Evolutionary conservation across 371 early-diverging fungal genomes (phyloP).

Genomic region (Lichtheimia ramosa): DNA sequence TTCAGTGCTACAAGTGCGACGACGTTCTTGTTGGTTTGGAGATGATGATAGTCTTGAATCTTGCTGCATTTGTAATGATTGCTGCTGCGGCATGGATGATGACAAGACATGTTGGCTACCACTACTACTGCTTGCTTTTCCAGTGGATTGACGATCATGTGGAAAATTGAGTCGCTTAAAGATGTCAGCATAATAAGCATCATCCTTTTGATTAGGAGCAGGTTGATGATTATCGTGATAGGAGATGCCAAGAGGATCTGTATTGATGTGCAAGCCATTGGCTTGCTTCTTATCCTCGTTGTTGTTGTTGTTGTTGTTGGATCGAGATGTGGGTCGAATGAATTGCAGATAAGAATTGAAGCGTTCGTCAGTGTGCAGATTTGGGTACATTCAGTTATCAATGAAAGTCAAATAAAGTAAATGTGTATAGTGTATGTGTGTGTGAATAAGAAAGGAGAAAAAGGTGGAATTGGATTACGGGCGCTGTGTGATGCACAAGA

Average conservation of each 20-base stretch:
- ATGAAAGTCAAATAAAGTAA: too few relatives aligned
- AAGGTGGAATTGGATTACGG: too few relatives aligned
- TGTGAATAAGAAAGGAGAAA: too few relatives aligned
- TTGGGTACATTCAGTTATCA: constrained; percentile 8
- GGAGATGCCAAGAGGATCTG: constrained; percentile 25
- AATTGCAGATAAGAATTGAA: constrained; percentile 19
- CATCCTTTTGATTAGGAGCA: constrained; percentile 3
- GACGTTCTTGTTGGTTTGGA: neutral
- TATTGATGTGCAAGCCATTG: constrained; percentile 3
- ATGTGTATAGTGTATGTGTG: too few relatives aligned
- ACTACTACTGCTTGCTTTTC: neutral
- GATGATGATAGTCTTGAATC: too few relatives aligned
- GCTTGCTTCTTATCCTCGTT: too few relatives aligned
- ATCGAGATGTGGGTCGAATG: constrained; percentile 12
- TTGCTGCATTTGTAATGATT: neutral
- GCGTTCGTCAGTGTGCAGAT: constrained; percentile 9
- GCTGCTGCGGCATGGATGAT: neutral
- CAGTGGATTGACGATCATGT: constrained; percentile 10
- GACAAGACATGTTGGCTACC: neutral
- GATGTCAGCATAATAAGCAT: constrained; percentile 17
- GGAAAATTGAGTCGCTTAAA: constrained; percentile 26
- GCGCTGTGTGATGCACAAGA: too few relatives aligned
- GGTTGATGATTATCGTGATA: constrained; percentile 14
- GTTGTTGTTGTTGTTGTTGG: neutral
- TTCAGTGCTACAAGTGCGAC: neutral